phyloP scores from a whole-genome alignment of 768 basidiomycete species.

The Clavaria fumosa region DNA sequence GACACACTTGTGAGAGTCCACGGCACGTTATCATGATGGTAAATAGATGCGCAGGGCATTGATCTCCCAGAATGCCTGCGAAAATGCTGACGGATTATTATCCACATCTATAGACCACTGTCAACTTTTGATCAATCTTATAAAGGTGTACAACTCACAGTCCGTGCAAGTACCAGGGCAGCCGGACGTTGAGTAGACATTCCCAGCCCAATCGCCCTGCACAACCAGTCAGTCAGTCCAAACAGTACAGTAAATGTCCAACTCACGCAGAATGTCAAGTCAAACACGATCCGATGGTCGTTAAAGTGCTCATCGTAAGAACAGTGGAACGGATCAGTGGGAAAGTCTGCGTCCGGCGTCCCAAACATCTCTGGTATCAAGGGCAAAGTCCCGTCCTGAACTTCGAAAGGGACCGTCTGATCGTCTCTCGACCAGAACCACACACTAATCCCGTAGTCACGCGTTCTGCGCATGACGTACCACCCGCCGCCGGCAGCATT shows the following conservation, averaged over 20 bases:
- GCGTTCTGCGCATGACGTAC: conserved; percentile 35
- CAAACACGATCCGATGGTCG: conserved; percentile 37
- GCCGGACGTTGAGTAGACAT: conserved; percentile 23
- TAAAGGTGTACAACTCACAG: conserved; percentile 24
- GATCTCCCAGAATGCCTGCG: conserved; percentile 57
- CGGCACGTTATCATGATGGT: too few species aligned
- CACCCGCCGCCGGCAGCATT: conserved; percentile 42
- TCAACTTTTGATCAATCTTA: background rate
- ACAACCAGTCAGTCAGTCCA: conserved; percentile 3
- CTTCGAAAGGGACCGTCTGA: conserved; percentile 26
- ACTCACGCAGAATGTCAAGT: conserved; percentile 46
- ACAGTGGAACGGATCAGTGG: conserved; percentile 26
- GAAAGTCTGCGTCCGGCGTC: conserved; percentile 33
- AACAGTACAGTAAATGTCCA: background rate
- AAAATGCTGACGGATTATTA: conserved; percentile 41
- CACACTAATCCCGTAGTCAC: conserved; percentile 29
- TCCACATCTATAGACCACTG: conserved; percentile 30
- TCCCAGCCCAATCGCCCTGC: conserved; percentile 41
- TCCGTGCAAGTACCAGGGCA: conserved; percentile 28
- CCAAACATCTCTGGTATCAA: conserved; percentile 25
- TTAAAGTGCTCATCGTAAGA: conserved; percentile 39
- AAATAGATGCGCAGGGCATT: conserved; percentile 43
- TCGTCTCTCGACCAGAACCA: conserved; percentile 49
- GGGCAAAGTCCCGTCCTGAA: conserved; percentile 14
- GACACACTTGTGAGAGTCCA: too few species aligned